Evolutionary conservation across 306 rosid species (phyloP), one percentile per base, ranked within the genome.

Genomic region (Cicer cuneatum): DNA sequence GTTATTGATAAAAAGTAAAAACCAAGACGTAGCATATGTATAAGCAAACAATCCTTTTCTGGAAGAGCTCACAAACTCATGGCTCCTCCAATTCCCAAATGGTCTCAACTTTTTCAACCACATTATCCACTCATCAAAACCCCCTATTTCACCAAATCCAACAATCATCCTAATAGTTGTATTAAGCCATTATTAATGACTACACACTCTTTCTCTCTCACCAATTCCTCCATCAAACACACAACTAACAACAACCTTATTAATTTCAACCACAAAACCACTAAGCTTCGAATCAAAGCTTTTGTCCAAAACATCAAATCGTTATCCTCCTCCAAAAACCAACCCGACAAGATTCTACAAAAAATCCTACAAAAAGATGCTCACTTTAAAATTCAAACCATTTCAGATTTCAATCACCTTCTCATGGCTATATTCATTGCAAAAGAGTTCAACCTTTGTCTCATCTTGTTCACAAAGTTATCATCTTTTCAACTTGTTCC

Each of bases 381-480:
- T 40, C 71, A 78, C 16, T 66, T 77, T 5, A 9, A n/a, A 13
- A 13, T 62, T 8, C 74, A 45, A 42, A 81, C 75, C 39, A 73
- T 82, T 19, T 76, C 83, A 29, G 86, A 74, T 54, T 82, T 88
- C 87, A 92, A 92, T 15, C 67, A 80, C 74, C 78, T 86, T 60
- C 87, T 92, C 16, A 71, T 71, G 86, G 90, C 93, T 66, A 61
- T 90, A 4, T 18, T 85, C 7, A 24, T 64, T 10, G 83, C 87
- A 13, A 49, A 71, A 39, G 65, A 86, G 43, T 62, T 38, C 14
- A 73, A 81, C 1, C n/a, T 83, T 78, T 89, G 92, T 40, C 73
- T 79, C 65, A 70, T 15, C 8, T 64, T 88, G 58, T 85, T 85
- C 47, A 24, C 69, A 54, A 74, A 81, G 66, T 10, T 86, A 1